Percentiles rank a stretch among this genome's conserved stretches.
phyloP scores from a whole-genome alignment of 768 basidiomycete genomes.

The Pleurotus citrinopileatus region DNA sequence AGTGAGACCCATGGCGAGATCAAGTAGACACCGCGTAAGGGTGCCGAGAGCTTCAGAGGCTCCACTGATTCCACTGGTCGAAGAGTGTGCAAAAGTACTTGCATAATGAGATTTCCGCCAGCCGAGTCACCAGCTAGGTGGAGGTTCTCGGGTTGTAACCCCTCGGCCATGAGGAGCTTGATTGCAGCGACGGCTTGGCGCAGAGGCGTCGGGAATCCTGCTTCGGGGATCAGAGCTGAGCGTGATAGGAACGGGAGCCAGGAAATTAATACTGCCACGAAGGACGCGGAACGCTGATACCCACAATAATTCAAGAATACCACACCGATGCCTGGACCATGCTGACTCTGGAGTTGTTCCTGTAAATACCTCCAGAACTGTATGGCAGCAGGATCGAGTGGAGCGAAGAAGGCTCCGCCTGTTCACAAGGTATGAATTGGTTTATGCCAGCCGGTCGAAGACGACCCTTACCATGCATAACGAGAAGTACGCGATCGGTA shows the following conservation, averaged over 20 bases:
- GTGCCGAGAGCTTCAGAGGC: slow-evolving; percentile 17
- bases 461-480: slow-evolving; percentile 15
- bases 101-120: slow-evolving; percentile 33
- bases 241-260: neutral
- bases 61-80: slow-evolving; percentile 30
- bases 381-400: slow-evolving; percentile 7
- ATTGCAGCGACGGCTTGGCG: slow-evolving; percentile 25
- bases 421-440: neutral
- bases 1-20: slow-evolving; percentile 29
- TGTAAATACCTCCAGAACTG: slow-evolving; percentile 18
- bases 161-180: slow-evolving; percentile 24
- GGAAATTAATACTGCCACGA: neutral
- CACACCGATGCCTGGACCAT: slow-evolving; percentile 16
- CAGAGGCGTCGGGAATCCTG: slow-evolving; percentile 26
- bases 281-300: neutral
- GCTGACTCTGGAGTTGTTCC: slow-evolving; percentile 11
- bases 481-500: slow-evolving; percentile 19
- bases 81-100: slow-evolving; percentile 32
- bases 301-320: slow-evolving; percentile 20
- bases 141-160: slow-evolving; percentile 29
- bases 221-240: slow-evolving; percentile 24
- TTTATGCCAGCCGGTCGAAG: no score
- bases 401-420: slow-evolving; percentile 21
- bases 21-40: slow-evolving; percentile 29
- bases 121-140: slow-evolving; percentile 34